Evolutionary conservation across 2,329 filamentous ascomycete species (phyloP).

Genomic region (Metarhizium guizhouense): DNA sequence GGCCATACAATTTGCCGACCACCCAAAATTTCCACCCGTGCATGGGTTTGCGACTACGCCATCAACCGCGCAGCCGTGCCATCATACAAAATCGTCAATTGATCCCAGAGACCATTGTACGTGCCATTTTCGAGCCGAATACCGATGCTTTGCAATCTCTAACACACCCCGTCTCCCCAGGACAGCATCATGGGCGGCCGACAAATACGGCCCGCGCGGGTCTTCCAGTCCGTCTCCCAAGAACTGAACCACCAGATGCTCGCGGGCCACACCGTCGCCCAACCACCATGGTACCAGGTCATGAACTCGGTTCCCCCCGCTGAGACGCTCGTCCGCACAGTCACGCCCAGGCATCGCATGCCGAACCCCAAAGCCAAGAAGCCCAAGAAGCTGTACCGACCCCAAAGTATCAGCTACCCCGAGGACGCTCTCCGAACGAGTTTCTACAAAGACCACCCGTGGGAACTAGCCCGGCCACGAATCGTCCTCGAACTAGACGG

Average conservation of each 20-base stretch:
- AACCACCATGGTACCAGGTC: slow-evolving; percentile 41
- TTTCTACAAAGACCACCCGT: slow-evolving; percentile 92
- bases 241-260: slow-evolving; percentile 34
- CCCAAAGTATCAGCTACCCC: slow-evolving; percentile 66
- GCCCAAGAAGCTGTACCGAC: slow-evolving; percentile 70
- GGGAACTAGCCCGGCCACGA: slow-evolving; percentile 86
- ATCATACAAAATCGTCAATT: slow-evolving; percentile 1
- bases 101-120: neutral
- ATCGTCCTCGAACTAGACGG: slow-evolving; percentile 80
- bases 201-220: slow-evolving; percentile 36
- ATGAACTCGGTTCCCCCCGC: slow-evolving; percentile 46
- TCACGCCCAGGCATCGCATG: slow-evolving; percentile 37
- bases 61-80: neutral
- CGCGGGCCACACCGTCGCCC: slow-evolving; percentile 20
- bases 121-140: neutral
- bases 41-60: slow-evolving; percentile 2
- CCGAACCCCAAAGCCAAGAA: slow-evolving; percentile 35
- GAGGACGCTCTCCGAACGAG: slow-evolving; percentile 73
- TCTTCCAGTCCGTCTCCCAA: slow-evolving; percentile 35
- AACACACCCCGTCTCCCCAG: neutral
- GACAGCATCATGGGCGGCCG: slow-evolving; percentile 28
- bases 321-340: slow-evolving; percentile 46
- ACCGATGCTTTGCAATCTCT: neutral
- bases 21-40: slow-evolving; percentile 10
- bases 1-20: slow-evolving; percentile 15